Conservation (phyloP, 371 early-diverging fungal species). For the Globomyces sp. region DNA sequence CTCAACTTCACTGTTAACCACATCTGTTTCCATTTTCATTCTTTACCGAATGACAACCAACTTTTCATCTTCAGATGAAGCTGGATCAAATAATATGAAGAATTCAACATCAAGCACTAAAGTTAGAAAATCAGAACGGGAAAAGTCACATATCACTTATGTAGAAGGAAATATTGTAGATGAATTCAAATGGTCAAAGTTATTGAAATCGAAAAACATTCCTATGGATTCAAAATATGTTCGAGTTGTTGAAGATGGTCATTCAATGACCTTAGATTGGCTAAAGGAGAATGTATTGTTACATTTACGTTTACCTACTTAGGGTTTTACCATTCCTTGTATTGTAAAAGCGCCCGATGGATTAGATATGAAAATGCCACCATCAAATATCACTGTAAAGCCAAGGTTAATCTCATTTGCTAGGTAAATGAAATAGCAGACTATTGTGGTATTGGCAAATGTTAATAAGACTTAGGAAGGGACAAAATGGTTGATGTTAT, state of each 20-base stretch:
- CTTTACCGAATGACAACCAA: no score
- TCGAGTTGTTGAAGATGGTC: no score
- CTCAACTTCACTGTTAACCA: no score
- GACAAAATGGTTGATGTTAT: constrained; percentile 68
- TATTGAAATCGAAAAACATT: constrained; percentile 33
- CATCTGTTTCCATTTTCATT: no score
- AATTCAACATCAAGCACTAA: background rate
- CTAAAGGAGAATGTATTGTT: no score
- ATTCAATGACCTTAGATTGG: no score
- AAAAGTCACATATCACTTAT: constrained; percentile 16
- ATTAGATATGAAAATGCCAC: constrained; percentile 82
- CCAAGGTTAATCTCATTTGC: no score
- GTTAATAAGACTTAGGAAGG: no score
- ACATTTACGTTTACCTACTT: no score
- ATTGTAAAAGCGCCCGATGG: constrained; percentile 30
- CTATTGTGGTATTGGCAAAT: constrained; percentile 43
- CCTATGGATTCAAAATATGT: no score
- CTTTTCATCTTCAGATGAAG: no score
- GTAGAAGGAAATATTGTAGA: constrained; percentile 31
- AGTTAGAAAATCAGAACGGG: constrained; percentile 8
- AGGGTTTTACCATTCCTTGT: no score
- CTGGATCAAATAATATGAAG: background rate
- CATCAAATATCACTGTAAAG: constrained; percentile 53
- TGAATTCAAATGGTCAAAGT: constrained; percentile 41
- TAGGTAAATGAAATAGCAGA: constrained; percentile 52